These are phyloP conservation scores for Protomyces pachydermus DNA, from an alignment of 1,139 yeast genomes.

Conservation along the genomic window DNA sequence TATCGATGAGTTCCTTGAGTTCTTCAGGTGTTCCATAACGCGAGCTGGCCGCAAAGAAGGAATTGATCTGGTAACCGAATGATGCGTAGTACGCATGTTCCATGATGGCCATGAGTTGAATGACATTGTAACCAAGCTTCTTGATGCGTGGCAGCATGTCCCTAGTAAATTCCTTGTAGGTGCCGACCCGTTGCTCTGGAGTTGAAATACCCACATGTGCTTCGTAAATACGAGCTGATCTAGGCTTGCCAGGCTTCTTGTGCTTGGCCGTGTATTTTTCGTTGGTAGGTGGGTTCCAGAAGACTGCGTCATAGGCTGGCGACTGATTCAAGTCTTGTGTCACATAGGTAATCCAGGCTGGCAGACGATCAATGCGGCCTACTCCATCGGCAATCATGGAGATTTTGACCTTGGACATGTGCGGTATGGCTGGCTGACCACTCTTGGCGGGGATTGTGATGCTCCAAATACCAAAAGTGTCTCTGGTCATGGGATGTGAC, in stretches of 20 bases:
- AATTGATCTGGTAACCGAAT: constrained; percentile 92
- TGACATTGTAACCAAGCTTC: constrained; percentile 81
- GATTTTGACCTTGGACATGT: constrained; percentile 64
- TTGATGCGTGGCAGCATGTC: constrained; percentile 79
- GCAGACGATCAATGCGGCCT: constrained; percentile 68
- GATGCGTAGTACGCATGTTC: constrained; percentile 98
- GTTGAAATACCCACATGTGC: constrained; percentile 94
- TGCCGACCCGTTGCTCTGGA: constrained; percentile 77
- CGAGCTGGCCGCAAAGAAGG: constrained; percentile 83
- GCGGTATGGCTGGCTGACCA: constrained; percentile 66
- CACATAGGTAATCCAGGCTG: constrained; percentile 85
- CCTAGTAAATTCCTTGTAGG: constrained; percentile 76
- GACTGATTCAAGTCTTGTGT: constrained; percentile 55
- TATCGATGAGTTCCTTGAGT: constrained; percentile 79
- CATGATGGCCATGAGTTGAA: constrained; percentile 97
- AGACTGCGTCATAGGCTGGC: constrained; percentile 73
- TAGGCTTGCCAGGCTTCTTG: constrained; percentile 50
- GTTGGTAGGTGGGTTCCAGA: constrained; percentile 70
- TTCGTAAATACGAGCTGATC: constrained; percentile 75
- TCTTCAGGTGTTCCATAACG: constrained; percentile 88
- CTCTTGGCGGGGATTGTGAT: constrained; percentile 49
- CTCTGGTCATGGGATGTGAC: constrained; percentile 53
- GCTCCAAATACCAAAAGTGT: constrained; percentile 65
- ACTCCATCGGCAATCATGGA: constrained; percentile 63
- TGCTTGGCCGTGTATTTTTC: constrained; percentile 57